Conservation (phyloP, 805 yeast species). For the Sugiyamaella qingdaonensis region DNA sequence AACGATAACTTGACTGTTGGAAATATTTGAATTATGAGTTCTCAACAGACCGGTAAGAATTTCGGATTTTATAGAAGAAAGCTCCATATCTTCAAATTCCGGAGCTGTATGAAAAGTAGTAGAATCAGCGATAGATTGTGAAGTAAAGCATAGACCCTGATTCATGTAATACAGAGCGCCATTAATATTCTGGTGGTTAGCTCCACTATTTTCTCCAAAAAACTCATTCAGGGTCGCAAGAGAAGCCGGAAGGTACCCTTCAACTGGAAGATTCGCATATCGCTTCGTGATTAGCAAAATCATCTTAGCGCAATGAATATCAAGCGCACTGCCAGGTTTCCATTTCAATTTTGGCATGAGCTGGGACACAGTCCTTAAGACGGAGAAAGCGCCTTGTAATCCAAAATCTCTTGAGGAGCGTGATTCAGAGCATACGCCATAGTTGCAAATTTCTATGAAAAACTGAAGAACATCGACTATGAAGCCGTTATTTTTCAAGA, state of each 20-base stretch:
- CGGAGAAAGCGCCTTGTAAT: neutral
- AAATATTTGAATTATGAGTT: too few species aligned
- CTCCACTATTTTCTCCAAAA: neutral
- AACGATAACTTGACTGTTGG: too few species aligned
- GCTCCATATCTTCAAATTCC: too few species aligned
- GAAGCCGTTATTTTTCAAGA: too few species aligned
- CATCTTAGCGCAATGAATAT: neutral
- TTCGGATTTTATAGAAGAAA: too few species aligned
- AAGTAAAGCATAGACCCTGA: too few species aligned
- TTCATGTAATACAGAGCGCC: too few species aligned
- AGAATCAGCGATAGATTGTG: too few species aligned
- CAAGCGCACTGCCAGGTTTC: neutral
- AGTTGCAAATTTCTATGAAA: neutral
- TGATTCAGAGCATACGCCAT: neutral
- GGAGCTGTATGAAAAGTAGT: too few species aligned
- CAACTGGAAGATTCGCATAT: neutral
- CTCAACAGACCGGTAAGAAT: too few species aligned
- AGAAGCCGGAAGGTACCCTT: neutral
- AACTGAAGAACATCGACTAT: too few species aligned
- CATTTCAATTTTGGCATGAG: neutral
- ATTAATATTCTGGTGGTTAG: too few species aligned
- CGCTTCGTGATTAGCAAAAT: neutral
- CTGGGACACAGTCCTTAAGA: neutral
- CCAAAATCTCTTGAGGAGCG: neutral
- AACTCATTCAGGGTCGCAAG: neutral